Evolutionary conservation across 2,329 filamentous ascomycete species (phyloP).

Genomic region (Meredithiella fracta): DNA sequence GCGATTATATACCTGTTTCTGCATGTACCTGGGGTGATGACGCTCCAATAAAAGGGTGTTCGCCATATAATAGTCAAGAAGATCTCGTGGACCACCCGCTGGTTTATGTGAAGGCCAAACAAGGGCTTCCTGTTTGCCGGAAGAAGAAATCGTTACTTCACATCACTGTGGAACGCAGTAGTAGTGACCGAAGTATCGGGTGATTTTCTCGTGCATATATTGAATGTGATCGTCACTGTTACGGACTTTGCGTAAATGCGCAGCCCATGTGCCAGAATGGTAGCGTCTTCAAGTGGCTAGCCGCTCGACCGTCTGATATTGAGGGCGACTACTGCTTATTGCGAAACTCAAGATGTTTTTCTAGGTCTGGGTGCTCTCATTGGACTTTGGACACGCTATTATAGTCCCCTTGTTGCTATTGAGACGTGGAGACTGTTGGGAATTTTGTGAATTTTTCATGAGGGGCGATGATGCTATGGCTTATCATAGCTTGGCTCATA

Average conservation of each 20-base stretch:
- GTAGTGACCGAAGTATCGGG: neutral
- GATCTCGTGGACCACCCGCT: too few relatives aligned
- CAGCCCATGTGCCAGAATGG: neutral
- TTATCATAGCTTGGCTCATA: too few relatives aligned
- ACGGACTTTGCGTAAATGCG: neutral
- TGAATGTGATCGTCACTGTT: neutral
- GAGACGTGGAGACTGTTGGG: neutral
- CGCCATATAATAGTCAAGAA: neutral
- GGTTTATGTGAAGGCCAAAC: neutral
- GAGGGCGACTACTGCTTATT: too few relatives aligned
- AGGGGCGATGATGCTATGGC: too few relatives aligned
- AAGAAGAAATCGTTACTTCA: neutral
- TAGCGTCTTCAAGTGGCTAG: neutral
- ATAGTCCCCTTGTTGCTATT: neutral
- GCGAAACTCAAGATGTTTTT: neutral
- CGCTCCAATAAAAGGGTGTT: neutral
- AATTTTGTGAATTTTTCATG: neutral
- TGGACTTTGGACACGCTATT: neutral
- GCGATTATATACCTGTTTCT: neutral
- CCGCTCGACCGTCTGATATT: neutral
- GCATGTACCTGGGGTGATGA: neutral
- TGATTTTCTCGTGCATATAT: neutral
- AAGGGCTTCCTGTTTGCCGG: neutral
- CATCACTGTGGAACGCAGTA: neutral
- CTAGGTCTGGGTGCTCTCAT: neutral